A percentile compares a stretch with the other conserved stretches of the same genome.
phyloP scores from a whole-genome alignment of 176 grass and related monocot species.

The Stipa capillata region DNA sequence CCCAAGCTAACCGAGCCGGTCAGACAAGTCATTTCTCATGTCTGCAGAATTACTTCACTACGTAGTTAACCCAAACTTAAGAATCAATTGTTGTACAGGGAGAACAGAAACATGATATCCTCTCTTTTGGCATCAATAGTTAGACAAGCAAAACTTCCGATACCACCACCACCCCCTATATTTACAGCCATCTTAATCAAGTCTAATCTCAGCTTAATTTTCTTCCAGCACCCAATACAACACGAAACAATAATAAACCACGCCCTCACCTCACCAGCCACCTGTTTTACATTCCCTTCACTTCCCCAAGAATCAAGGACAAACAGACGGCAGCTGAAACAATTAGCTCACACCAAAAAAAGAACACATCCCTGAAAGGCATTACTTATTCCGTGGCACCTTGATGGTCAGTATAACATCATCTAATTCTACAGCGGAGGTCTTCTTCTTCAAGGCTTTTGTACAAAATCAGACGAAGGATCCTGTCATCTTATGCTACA shows the following conservation, averaged over 20 bases:
- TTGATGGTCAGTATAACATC: slow-evolving; percentile 28
- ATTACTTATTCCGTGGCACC: slow-evolving; percentile 1
- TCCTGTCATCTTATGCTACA: neutral
- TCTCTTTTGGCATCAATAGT: neutral
- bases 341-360: neutral
- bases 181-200: neutral
- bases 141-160: neutral
- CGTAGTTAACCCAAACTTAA: neutral
- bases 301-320: neutral
- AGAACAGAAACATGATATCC: neutral
- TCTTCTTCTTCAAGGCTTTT: slow-evolving; percentile 22
- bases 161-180: neutral
- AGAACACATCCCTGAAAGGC: neutral
- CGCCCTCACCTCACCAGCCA: neutral
- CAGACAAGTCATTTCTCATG: neutral
- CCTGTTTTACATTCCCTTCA: neutral
- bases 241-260: too few relatives aligned
- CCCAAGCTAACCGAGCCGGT: neutral
- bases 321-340: neutral
- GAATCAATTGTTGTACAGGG: neutral
- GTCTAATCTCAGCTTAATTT: too few relatives aligned
- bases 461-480: slow-evolving; percentile 21
- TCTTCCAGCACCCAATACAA: too few relatives aligned
- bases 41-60: neutral
- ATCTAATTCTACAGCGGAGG: slow-evolving; percentile 12